phyloP scores from a whole-genome alignment of 345 rosid genomes.

The Ceriops zippeliana region DNA sequence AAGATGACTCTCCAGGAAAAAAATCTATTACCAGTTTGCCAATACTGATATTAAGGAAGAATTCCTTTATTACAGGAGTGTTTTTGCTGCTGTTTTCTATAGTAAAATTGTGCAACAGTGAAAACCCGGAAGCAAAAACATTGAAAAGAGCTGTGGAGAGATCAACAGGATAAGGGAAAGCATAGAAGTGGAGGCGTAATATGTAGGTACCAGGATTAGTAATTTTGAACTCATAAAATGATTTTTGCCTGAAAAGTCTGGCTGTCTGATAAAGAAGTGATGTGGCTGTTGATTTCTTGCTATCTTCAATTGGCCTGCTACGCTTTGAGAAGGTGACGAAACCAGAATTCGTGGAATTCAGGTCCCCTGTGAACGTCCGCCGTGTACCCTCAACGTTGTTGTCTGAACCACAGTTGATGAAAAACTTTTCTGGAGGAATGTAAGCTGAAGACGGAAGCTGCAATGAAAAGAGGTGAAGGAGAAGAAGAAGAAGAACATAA shows the following conservation, averaged over 20 bases:
- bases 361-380: slow-evolving; percentile 38
- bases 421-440: slow-evolving; percentile 35
- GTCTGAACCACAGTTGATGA: slow-evolving; percentile 55
- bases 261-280: slow-evolving; percentile 19
- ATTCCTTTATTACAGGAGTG: slow-evolving; percentile 9
- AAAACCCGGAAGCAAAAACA: slow-evolving; percentile 12
- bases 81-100: background rate
- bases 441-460: slow-evolving; percentile 18
- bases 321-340: slow-evolving; percentile 19
- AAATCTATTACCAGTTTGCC: slow-evolving; percentile 26
- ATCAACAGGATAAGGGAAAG: slow-evolving; percentile 1
- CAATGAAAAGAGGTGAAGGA: slow-evolving; percentile 8
- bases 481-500: slow-evolving; percentile 27
- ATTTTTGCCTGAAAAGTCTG: slow-evolving; percentile 12
- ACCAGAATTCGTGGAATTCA: slow-evolving; percentile 4
- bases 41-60: background rate
- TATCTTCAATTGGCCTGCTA: slow-evolving; percentile 13
- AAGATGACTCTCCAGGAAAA: slow-evolving; percentile 34
- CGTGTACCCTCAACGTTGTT: background rate
- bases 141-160: slow-evolving; percentile 15
- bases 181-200: slow-evolving; percentile 23
- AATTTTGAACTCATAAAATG: slow-evolving; percentile 14
- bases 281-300: background rate
- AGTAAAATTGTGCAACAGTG: slow-evolving; percentile 10
- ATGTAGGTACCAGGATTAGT: slow-evolving; percentile 4